phyloP scores from a whole-genome alignment of 1,284 basidiomycete genomes.

The Papiliotrema terrestris region DNA sequence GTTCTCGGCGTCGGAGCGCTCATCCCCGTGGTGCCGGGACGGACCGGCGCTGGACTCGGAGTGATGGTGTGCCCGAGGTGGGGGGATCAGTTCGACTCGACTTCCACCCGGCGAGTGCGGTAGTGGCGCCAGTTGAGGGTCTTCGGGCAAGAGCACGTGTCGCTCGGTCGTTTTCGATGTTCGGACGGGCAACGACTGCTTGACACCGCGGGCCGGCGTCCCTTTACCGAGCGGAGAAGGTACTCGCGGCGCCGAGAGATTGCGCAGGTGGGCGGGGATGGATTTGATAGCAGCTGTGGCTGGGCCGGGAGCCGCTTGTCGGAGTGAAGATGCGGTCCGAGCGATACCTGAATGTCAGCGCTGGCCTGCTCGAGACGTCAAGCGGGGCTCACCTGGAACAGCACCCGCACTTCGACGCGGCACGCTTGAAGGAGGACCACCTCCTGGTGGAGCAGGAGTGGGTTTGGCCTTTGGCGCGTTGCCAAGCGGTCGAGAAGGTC shows the following conservation, averaged over 20 bases:
- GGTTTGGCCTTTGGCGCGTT: conserved; percentile 28
- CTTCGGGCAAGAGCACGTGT: conserved; percentile 85
- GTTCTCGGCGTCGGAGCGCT: conserved; percentile 46
- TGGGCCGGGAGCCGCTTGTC: conserved; percentile 29
- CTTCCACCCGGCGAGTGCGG: conserved; percentile 39
- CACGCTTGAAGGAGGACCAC: conserved; percentile 6
- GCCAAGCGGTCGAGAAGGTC: conserved; percentile 32
- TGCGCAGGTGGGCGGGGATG: conserved; percentile 44
- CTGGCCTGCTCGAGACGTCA: neutral
- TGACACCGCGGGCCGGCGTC: conserved; percentile 38
- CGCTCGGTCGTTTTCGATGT: conserved; percentile 89
- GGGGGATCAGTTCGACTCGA: conserved; percentile 19
- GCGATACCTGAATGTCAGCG: conserved; percentile 36
- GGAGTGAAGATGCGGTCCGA: conserved; percentile 44
- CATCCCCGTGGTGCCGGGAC: conserved; percentile 23
- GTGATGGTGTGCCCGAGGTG: conserved; percentile 12
- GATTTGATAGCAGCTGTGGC: conserved; percentile 27
- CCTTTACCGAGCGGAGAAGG: conserved; percentile 48
- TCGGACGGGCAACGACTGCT: conserved; percentile 57
- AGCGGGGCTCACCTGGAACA: conserved; percentile 32
- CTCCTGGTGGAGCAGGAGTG: conserved; percentile 8
- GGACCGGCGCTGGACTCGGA: neutral
- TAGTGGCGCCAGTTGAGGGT: conserved; percentile 80
- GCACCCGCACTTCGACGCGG: conserved; percentile 44
- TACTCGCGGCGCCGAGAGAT: conserved; percentile 41